phyloP scores from a whole-genome alignment of 345 rosid genomes.

The Dipteronia sinensis region DNA sequence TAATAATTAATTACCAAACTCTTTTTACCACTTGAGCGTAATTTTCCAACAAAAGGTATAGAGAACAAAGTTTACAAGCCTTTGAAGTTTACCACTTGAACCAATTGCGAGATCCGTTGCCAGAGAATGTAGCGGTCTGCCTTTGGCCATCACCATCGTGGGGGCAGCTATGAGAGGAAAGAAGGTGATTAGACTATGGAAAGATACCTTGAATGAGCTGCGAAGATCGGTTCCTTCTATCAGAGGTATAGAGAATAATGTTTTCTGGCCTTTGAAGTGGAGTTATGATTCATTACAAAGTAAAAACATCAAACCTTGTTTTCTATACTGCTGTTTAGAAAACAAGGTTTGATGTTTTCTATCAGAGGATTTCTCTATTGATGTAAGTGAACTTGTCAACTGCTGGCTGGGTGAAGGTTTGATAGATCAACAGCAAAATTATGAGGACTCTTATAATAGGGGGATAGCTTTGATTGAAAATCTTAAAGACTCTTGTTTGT shows the following conservation, averaged over 20 bases:
- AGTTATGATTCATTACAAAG: slow-evolving; percentile 37
- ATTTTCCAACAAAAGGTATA: too few species aligned
- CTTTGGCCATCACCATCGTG: slow-evolving; percentile 45
- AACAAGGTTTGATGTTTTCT: too few species aligned
- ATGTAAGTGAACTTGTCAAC: slow-evolving; percentile 34
- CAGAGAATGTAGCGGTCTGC: slow-evolving; percentile 44
- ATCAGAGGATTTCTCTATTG: slow-evolving; percentile 45
- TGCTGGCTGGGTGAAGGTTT: slow-evolving; percentile 50
- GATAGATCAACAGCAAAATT: slow-evolving; percentile 28
- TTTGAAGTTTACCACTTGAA: too few species aligned
- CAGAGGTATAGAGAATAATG: slow-evolving; percentile 32
- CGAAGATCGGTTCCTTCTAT: slow-evolving; percentile 28
- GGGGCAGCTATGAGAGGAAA: slow-evolving; percentile 42
- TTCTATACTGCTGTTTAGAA: slow-evolving; percentile 46
- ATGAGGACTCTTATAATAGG: slow-evolving; percentile 27
- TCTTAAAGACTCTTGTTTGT: slow-evolving; percentile 44
- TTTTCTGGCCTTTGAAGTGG: slow-evolving; percentile 38
- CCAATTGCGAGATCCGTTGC: background rate
- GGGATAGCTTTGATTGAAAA: slow-evolving; percentile 42
- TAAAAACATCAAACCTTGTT: slow-evolving; percentile 32
- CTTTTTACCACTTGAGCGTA: too few species aligned
- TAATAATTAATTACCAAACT: too few species aligned
- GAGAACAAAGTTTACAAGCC: too few species aligned
- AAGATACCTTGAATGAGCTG: slow-evolving; percentile 35
- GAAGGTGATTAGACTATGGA: slow-evolving; percentile 34